Evolutionary conservation across 2,329 filamentous ascomycete genomes (phyloP).

Genomic region (Dissoconium aciculare): DNA sequence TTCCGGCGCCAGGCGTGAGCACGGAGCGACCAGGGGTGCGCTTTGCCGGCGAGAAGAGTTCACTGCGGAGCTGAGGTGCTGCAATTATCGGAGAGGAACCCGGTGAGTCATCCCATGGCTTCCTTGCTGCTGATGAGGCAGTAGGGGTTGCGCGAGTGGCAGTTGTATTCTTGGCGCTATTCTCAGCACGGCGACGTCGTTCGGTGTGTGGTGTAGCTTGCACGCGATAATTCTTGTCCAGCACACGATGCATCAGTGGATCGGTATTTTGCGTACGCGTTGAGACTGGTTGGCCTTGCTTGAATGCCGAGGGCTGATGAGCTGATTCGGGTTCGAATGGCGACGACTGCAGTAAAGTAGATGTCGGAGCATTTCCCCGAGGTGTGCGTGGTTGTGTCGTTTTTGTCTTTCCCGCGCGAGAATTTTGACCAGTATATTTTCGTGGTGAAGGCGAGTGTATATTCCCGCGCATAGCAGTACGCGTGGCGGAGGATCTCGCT

Average conservation of each 20-base stretch:
- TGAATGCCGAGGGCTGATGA: slow-evolving; percentile 23
- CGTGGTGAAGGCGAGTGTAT: slow-evolving; percentile 4
- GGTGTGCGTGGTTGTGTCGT: slow-evolving; percentile 20
- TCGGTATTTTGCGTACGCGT: slow-evolving; percentile 43
- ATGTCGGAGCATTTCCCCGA: slow-evolving; percentile 10
- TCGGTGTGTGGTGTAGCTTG: slow-evolving; percentile 66
- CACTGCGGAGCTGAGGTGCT: slow-evolving; percentile 67
- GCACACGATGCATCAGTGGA: slow-evolving; percentile 71
- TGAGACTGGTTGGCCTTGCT: slow-evolving; percentile 16
- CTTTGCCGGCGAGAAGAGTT: slow-evolving; percentile 47
- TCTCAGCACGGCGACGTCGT: slow-evolving; percentile 11
- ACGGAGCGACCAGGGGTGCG: slow-evolving; percentile 75
- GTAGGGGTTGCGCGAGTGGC: slow-evolving; percentile 27
- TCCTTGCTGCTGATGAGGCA: slow-evolving; percentile 8
- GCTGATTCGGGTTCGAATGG: slow-evolving; percentile 36
- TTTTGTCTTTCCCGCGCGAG: slow-evolving; percentile 22
- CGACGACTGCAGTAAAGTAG: slow-evolving; percentile 27
- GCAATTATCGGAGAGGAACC: slow-evolving; percentile 51
- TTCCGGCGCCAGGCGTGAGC: slow-evolving; percentile 43
- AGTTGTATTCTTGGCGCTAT: slow-evolving; percentile 10
- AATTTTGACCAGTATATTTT: slow-evolving; percentile 16
- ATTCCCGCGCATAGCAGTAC: slow-evolving; percentile 3
- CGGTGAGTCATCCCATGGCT: slow-evolving; percentile 32
- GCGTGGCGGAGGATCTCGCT: slow-evolving; percentile 16
- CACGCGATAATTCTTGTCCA: slow-evolving; percentile 89